Conservation (phyloP, 2,329 filamentous ascomycete species). For the Pseudocercospora eumusae region DNA sequence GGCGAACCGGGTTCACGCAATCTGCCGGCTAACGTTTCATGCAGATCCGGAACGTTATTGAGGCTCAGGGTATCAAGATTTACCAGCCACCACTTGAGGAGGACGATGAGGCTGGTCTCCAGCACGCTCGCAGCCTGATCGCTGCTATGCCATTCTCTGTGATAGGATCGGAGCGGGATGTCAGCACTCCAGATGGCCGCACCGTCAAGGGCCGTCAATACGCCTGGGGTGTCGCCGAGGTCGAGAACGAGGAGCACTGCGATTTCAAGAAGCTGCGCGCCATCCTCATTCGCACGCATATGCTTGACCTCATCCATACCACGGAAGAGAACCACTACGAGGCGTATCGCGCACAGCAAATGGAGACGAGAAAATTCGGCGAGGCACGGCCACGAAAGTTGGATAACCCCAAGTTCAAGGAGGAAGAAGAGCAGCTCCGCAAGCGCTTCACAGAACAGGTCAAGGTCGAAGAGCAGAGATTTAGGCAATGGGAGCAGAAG, state of each 20-base stretch:
- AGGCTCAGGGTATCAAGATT: slow-evolving; percentile 99
- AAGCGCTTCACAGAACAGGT: slow-evolving; percentile 99
- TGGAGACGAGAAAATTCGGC: slow-evolving; percentile 99
- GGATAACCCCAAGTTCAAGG: slow-evolving; percentile 99
- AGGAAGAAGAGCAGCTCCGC: slow-evolving; percentile 95
- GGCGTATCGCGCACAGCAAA: slow-evolving; percentile 97
- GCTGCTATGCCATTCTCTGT: slow-evolving; percentile 98
- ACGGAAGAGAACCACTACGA: slow-evolving; percentile 99
- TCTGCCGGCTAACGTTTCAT: slow-evolving; percentile 35
- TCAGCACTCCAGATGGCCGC: slow-evolving; percentile 91
- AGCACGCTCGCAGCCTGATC: slow-evolving; percentile 92
- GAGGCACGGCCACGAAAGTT: slow-evolving; percentile 96
- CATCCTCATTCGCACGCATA: slow-evolving; percentile 92
- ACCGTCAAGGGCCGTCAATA: slow-evolving; percentile 99
- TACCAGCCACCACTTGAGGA: slow-evolving; percentile 98
- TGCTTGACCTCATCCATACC: slow-evolving; percentile 99
- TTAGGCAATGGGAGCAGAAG: slow-evolving; percentile 99
- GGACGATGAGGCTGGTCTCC: slow-evolving; percentile 92
- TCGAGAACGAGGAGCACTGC: slow-evolving; percentile 99
- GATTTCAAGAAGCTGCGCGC: slow-evolving; percentile 99
- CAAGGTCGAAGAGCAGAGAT: slow-evolving; percentile 99
- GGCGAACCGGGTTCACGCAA: neutral
- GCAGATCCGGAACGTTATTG: slow-evolving; percentile 90
- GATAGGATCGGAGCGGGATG: slow-evolving; percentile 98
- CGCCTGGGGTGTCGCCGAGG: slow-evolving; percentile 98